phyloP scores from a whole-genome alignment of 106 monocot species.

The Dendrobium catenatum region DNA sequence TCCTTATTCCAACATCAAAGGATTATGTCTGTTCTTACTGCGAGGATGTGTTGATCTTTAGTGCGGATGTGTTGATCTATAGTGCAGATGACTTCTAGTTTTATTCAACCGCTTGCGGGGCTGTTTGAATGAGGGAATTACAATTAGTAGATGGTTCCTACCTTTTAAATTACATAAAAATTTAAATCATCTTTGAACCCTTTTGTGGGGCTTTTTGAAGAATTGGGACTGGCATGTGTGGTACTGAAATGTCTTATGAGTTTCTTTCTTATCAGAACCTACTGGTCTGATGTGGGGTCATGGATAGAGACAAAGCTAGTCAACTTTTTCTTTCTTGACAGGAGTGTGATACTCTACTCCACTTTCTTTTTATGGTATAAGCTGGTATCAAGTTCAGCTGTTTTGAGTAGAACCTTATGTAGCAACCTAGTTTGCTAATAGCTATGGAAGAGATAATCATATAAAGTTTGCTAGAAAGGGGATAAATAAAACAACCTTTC shows the following conservation, averaged over 20 bases:
- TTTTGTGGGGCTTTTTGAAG: neutral
- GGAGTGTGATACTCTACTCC: neutral
- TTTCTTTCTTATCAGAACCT: too few relatives aligned
- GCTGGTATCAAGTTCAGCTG: neutral
- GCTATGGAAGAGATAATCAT: neutral
- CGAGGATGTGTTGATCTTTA: neutral
- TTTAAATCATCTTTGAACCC: neutral
- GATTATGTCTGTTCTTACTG: neutral
- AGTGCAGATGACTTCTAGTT: neutral
- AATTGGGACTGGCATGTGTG: neutral
- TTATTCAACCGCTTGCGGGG: neutral
- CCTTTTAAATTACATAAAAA: neutral
- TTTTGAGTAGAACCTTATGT: neutral
- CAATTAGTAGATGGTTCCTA: neutral
- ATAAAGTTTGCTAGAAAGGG: neutral
- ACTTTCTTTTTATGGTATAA: neutral
- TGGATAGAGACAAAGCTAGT: neutral
- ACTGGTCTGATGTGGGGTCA: neutral
- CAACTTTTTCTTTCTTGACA: neutral
- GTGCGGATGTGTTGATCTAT: neutral
- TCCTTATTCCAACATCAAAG: neutral
- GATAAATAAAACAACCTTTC: too few relatives aligned
- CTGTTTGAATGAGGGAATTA: neutral
- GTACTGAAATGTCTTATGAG: neutral
- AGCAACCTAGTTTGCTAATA: neutral